Base-by-base conservation (phyloP, 768 basidiomycete genomes). In the Kwoniella pini region DNA sequence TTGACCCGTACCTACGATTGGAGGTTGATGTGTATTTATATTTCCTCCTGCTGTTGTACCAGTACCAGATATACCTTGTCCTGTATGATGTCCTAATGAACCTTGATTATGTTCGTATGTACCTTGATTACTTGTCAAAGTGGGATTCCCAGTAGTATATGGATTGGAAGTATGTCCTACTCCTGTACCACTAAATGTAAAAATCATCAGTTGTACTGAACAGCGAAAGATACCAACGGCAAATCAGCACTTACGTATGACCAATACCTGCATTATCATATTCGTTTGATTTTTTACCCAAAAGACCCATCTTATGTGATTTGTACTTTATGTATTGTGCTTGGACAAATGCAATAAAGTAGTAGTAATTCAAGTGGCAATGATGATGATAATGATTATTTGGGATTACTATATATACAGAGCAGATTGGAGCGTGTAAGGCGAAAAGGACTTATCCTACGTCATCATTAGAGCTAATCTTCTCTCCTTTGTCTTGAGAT, bases 61-160 rank as follows among this genome's bases (percentile, higher is more conserved):
- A 33, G 51, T 50, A 36, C 48, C 54, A 7, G 54, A 33, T 30
- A 43, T 31, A 44, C 30, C 54, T 27, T 31, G 38, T 30, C 54
- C 54, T n/a, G 43, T 45, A 17, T 38, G 33, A 36, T 38, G 33
- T 17, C 45, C 55, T 6, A 49, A 28, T 17, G 44, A 45, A 6
- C 44, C 45, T 24, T 27, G 22, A 17, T 56, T 57, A 13, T 44
- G 44, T 19, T 31, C 19, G 7, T 36, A 36, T 36, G 44, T 27
- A 15, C 44, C 45, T 19, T 6, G 24, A 3, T 43, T 42, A 7
- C 52, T 38, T n/a, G n/a, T n/a, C n/a, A 55, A 11, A 5, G 44
- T 46, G 6, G 55, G 43, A 19, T 57, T 48, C 12, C 55, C 55
- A 6, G 44, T 48, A 11, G 55, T 21, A 28, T 57, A 57, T 17